These are phyloP conservation scores for Scytalidium sp. DNA, from an alignment of 2,329 filamentous ascomycete species.

Conservation along the genomic window DNA sequence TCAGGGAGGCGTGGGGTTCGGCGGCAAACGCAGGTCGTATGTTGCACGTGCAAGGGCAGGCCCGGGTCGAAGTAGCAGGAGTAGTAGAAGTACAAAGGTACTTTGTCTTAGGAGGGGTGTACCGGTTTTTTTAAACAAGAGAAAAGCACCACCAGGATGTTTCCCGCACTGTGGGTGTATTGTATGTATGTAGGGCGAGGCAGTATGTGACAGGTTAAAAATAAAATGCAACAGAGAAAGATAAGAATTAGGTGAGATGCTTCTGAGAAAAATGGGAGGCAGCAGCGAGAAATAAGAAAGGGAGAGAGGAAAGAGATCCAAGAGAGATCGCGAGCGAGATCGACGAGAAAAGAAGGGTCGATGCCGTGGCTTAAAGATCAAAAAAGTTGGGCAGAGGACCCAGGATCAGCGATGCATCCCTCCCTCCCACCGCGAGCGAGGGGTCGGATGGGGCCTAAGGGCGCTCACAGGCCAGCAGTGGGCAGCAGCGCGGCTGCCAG, in stretches of 20 bases:
- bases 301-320: not conserved
- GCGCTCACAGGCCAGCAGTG: not conserved
- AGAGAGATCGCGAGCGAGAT: conserved; percentile 1
- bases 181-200: not conserved
- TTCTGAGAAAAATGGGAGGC: conserved; percentile 10
- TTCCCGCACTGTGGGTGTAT: not conserved
- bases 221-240: conserved; percentile 6
- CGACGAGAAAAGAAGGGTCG: conserved; percentile 8
- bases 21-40: no score
- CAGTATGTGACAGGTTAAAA: conserved; percentile 5
- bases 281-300: conserved; percentile 8
- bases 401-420: no score
- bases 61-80: not conserved
- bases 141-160: not conserved
- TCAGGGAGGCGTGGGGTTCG: no score
- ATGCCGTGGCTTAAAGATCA: conserved; percentile 14
- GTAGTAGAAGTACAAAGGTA: not conserved
- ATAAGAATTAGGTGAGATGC: conserved; percentile 13
- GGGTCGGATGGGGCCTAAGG: conserved; percentile 3
- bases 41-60: no score
- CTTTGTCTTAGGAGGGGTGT: not conserved
- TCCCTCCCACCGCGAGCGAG: not conserved
- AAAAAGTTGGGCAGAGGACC: not conserved
- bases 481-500: conserved; percentile 14
- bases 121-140: not conserved